These are phyloP conservation scores for Elongisporangium anandrum DNA, from an alignment of 352 stramenopile species.

Conservation along the genomic window DNA sequence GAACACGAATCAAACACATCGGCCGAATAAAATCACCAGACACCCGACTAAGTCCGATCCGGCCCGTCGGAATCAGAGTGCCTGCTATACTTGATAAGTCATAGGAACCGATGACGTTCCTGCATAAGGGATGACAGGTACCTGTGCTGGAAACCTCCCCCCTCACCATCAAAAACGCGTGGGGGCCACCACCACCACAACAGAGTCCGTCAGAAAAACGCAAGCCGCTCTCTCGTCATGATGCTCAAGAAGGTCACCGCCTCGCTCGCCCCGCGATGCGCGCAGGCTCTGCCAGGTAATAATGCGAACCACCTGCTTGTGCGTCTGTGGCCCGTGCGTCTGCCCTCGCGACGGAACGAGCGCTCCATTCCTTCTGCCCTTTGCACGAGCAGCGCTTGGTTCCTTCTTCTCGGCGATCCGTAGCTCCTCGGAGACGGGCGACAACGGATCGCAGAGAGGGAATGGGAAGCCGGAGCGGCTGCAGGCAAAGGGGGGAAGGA, in stretches of 20 bases:
- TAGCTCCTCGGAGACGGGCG: neutral
- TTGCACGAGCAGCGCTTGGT: neutral
- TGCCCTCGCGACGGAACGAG: conserved; percentile 2
- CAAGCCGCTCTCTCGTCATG: conserved; percentile 19
- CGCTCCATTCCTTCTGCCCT: conserved; percentile 7
- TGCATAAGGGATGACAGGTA: conserved; percentile 2
- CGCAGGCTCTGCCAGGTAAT: conserved; percentile 44
- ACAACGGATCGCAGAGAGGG: neutral
- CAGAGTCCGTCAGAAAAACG: conserved; percentile 6
- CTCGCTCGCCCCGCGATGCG: conserved; percentile 51
- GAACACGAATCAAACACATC: neutral
- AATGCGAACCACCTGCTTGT: conserved; percentile 1
- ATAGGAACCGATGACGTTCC: neutral
- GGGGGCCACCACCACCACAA: conserved; percentile 2
- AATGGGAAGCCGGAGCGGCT: neutral
- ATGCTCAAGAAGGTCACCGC: conserved; percentile 75
- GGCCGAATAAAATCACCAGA: neutral
- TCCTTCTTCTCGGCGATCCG: neutral
- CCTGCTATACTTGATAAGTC: neutral
- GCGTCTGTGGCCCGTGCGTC: neutral
- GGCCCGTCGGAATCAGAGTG: neutral
- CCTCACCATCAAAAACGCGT: conserved; percentile 6
- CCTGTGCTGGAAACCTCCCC: conserved; percentile 2
- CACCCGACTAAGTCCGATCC: neutral
- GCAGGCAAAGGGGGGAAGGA: neutral